Conservation (phyloP, 495 filamentous ascomycete species). For the Gamarada debralockiae region DNA sequence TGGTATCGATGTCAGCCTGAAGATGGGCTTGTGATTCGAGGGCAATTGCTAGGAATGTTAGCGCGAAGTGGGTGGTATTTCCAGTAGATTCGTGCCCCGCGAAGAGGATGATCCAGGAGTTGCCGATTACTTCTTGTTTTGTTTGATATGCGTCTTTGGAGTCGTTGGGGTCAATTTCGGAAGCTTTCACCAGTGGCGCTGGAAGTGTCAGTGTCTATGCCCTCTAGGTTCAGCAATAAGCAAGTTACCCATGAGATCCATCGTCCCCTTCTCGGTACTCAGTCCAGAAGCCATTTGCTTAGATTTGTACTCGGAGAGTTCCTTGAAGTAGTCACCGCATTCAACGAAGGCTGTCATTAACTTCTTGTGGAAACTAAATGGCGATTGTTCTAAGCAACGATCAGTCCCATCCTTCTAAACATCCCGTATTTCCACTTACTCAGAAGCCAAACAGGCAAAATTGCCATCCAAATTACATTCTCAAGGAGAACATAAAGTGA, state of each 20-base stretch:
- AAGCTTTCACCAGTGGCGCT: constrained; percentile 10
- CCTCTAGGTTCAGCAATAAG: not conserved
- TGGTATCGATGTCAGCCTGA: constrained; percentile 56
- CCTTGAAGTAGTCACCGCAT: constrained; percentile 16
- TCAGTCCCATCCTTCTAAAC: not conserved
- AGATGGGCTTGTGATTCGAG: constrained; percentile 51
- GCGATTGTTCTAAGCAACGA: constrained; percentile 5
- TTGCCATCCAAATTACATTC: constrained; percentile 52
- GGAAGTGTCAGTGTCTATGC: not conserved
- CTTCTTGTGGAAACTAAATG: constrained; percentile 13
- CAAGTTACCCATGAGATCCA: constrained; percentile 23
- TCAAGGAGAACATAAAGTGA: constrained; percentile 23
- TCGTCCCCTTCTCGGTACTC: constrained; percentile 8
- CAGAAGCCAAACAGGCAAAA: constrained; percentile 46
- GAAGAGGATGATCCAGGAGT: constrained; percentile 67
- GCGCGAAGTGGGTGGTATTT: constrained; percentile 56
- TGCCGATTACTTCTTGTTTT: constrained; percentile 56
- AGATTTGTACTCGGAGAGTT: constrained; percentile 13
- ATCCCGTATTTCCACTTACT: constrained; percentile 19
- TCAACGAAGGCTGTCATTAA: constrained; percentile 6
- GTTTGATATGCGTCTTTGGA: constrained; percentile 8
- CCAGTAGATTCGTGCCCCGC: constrained; percentile 73
- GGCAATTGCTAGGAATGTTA: constrained; percentile 54
- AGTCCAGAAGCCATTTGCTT: constrained; percentile 9
- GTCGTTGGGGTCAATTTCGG: constrained; percentile 3